These are phyloP conservation scores for Stagonosporopsis cucurbitacearum DNA, from an alignment of 2,329 filamentous ascomycete species.

Conservation along the genomic window DNA sequence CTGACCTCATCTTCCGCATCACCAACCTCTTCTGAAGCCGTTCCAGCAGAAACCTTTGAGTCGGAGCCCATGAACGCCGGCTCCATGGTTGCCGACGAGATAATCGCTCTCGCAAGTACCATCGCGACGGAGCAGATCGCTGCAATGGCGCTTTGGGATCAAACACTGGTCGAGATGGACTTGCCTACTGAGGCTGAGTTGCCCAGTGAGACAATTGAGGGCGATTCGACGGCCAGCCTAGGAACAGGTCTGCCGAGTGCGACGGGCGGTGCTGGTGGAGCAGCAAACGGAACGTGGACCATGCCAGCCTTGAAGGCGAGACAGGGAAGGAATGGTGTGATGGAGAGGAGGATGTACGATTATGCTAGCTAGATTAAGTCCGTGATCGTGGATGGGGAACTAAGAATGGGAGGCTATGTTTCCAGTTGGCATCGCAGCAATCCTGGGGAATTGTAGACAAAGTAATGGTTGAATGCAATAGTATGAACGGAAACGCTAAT, in stretches of 20 bases:
- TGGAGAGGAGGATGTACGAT: constrained; percentile 15
- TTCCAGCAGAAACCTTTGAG: constrained; percentile 14
- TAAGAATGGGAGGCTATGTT: not conserved
- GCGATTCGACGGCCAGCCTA: constrained; percentile 10
- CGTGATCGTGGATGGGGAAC: too few species aligned
- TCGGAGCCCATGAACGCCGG: constrained; percentile 16
- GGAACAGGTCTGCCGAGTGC: constrained; percentile 13
- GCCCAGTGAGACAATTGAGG: constrained; percentile 4
- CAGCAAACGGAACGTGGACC: constrained; percentile 12
- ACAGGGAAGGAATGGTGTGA: not conserved
- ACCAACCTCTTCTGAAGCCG: not conserved
- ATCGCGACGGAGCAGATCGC: constrained; percentile 5
- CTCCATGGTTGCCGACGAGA: constrained; percentile 12
- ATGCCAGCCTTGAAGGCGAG: constrained; percentile 5
- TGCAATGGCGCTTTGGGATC: constrained; percentile 14
- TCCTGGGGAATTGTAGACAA: not conserved
- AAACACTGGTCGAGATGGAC: constrained; percentile 7
- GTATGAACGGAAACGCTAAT: not conserved
- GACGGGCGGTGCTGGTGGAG: constrained; percentile 8
- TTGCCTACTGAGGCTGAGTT: not conserved
- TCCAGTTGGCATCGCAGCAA: too few species aligned
- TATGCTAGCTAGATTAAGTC: constrained; percentile 10
- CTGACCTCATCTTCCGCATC: constrained; percentile 5
- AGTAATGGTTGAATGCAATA: not conserved
- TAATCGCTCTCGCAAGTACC: constrained; percentile 1